Base-by-base conservation (phyloP, 2,329 filamentous ascomycete genomes). In the Fusarium sp. region DNA sequence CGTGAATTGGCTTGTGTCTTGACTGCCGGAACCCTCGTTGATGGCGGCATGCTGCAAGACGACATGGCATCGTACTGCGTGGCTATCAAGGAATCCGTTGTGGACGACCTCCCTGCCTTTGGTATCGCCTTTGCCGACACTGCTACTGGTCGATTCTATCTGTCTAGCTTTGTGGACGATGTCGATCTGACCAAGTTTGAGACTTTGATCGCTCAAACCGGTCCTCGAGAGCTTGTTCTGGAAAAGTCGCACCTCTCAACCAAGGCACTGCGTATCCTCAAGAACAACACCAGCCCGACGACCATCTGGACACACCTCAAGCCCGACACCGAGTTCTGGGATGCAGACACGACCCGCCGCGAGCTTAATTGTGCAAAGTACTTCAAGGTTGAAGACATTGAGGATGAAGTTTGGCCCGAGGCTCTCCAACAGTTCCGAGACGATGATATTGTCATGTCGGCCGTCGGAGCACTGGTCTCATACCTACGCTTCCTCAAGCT, bases 51-150 rank as follows among this genome's bases (percentile, higher is more conserved):
- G 96, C 89, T 99, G 45, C 96, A 98, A 81, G 94, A 98, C 79
- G 96, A 99, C 82, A 98, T 98, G 93, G 94, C 96, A 2, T 97
- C 95, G 0, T 98, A 94, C 82, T 99, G 96, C 81, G 94, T 96
- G 62, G 93, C 96, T 2, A 96, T 99, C 84, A 99, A 99, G 81
- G 93, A 96, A 80, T 90, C 90, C 1, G 86, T 93, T 13, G 85
- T 90, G 1, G 91, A 96, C 70, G 93, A 92, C 62, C 86, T 91
- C 31, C 95, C 96, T 6, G 91, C 91, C 0, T 99, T 99, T 81
- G 96, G 96, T 10, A 91, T 99, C 61, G 92, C 95, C 0, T 98
- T 98, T 82, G 94, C 97, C 13, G 96, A 99, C 80, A 96, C 96
- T 9, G 95, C 96, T 2, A 99, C 96, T 1, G 96, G 96, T 11